A percentile compares a stretch with the other conserved stretches of the same genome.
Conservation (phyloP, 2,329 filamentous ascomycete species). For the Pyrenophora teres region DNA sequence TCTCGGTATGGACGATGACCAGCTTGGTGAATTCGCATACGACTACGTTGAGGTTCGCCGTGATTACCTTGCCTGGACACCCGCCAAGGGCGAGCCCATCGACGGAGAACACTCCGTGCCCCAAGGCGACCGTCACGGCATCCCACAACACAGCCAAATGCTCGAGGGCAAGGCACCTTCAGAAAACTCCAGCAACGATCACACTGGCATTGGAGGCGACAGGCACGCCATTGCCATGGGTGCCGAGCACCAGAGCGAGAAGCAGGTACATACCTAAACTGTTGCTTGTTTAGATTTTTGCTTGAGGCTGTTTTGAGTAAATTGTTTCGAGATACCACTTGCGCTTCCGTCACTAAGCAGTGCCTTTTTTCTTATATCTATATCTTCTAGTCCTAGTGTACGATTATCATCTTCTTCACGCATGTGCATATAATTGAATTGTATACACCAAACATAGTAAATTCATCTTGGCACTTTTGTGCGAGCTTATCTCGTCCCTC, state of each 20-base stretch:
- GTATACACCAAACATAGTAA: conserved; percentile 7
- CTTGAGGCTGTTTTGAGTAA: conserved; percentile 17
- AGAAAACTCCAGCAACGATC: conserved; percentile 50
- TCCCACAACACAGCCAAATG: conserved; percentile 71
- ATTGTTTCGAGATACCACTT: conserved; percentile 43
- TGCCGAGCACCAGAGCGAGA: conserved; percentile 51
- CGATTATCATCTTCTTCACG: conserved; percentile 3
- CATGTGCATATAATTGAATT: conserved; percentile 23
- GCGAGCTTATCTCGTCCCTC: not conserved
- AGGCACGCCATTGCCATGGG: conserved; percentile 56
- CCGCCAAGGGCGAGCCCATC: conserved; percentile 69
- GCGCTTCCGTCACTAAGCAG: conserved; percentile 29
- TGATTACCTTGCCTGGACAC: conserved; percentile 87
- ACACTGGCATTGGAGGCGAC: conserved; percentile 58
- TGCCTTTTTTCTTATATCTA: conserved; percentile 14
- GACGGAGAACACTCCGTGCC: conserved; percentile 65
- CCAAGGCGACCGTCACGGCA: conserved; percentile 70
- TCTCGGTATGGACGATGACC: conserved; percentile 86
- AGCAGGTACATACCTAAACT: conserved; percentile 19
- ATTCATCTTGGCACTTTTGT: not conserved
- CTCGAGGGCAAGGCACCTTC: conserved; percentile 61
- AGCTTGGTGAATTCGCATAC: conserved; percentile 88
- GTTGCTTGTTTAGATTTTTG: conserved; percentile 15
- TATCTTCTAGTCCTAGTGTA: conserved; percentile 9
- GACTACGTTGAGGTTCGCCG: conserved; percentile 88